Evolutionary conservation across 148 eudicot species (phyloP).

Genomic region (Bassia scoparia): DNA sequence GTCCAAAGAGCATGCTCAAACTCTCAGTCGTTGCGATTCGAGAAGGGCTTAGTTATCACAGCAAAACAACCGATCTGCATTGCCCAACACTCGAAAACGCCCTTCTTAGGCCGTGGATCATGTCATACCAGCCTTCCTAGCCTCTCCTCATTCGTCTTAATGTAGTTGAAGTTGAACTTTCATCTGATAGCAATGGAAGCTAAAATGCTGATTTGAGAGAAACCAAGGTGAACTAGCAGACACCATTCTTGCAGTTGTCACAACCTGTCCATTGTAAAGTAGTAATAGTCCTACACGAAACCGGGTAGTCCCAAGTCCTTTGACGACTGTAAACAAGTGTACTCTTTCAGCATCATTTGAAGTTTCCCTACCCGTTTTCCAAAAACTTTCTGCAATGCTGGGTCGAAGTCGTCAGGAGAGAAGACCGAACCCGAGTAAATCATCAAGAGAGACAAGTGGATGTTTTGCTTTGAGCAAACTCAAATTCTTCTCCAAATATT

Average conservation of each 20-base stretch:
- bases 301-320: conserved; percentile 92
- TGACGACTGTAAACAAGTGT: conserved; percentile 86
- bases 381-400: conserved; percentile 69
- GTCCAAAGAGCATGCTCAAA: conserved; percentile 66
- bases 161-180: conserved; percentile 53
- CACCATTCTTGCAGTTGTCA: conserved; percentile 82
- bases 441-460: conserved; percentile 82
- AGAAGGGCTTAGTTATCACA: conserved; percentile 78
- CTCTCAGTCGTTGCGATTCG: conserved; percentile 41
- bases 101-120: conserved; percentile 51
- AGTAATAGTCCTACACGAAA: conserved; percentile 74
- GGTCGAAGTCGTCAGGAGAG: conserved; percentile 51
- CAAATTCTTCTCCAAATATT: conserved; percentile 46
- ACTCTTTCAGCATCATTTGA: conserved; percentile 54
- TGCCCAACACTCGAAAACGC: conserved; percentile 72
- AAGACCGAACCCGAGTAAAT: conserved; percentile 89
- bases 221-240: conserved; percentile 80
- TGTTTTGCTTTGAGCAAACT: conserved; percentile 56
- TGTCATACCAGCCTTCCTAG: conserved; percentile 53
- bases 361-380: conserved; percentile 35
- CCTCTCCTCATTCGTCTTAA: conserved; percentile 53
- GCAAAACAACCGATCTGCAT: conserved; percentile 79
- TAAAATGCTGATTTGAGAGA: conserved; percentile 82
- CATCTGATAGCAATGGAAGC: conserved; percentile 66
- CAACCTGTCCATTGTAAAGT: conserved; percentile 82